phyloP scores from a whole-genome alignment of 108 stramenopile genomes.

The Cyclotella sp. region DNA sequence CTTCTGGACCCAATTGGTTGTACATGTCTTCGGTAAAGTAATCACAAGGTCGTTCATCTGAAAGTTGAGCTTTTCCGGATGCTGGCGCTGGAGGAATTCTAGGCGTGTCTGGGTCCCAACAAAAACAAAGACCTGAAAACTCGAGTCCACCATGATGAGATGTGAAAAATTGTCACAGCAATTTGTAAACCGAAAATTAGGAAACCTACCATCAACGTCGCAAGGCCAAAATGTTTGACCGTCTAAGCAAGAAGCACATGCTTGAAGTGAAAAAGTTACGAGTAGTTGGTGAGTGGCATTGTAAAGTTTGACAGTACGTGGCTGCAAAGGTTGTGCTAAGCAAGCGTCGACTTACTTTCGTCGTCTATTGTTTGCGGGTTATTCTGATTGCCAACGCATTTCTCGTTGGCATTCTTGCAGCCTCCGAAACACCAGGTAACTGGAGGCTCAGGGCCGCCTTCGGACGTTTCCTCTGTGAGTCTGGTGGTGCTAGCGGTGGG shows the following conservation, averaged over 20 bases:
- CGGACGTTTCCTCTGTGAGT: constrained; percentile 9
- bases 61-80: constrained; percentile 36
- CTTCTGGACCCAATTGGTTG: constrained; percentile 38
- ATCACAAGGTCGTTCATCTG: constrained; percentile 49
- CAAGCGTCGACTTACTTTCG: constrained; percentile 7
- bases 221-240: constrained; percentile 57
- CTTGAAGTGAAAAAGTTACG: background rate
- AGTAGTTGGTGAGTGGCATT: background rate
- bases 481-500: constrained; percentile 18
- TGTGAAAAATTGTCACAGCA: background rate
- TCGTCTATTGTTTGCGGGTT: constrained; percentile 49
- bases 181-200: too few species aligned
- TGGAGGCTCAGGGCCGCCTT: constrained; percentile 25
- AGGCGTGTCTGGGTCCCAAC: constrained; percentile 47
- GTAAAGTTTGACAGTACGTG: background rate
- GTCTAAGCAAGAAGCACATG: constrained; percentile 10
- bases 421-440: constrained; percentile 43
- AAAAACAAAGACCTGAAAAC: constrained; percentile 31
- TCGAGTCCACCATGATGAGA: background rate
- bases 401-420: constrained; percentile 30
- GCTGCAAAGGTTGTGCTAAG: background rate
- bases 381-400: constrained; percentile 54
- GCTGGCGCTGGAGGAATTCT: constrained; percentile 49
- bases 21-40: constrained; percentile 46
- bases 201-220: constrained; percentile 38